Evolutionary conservation across 2,329 filamentous ascomycete species (phyloP).

Genomic region (Ophiosphaerella herpotricha): DNA sequence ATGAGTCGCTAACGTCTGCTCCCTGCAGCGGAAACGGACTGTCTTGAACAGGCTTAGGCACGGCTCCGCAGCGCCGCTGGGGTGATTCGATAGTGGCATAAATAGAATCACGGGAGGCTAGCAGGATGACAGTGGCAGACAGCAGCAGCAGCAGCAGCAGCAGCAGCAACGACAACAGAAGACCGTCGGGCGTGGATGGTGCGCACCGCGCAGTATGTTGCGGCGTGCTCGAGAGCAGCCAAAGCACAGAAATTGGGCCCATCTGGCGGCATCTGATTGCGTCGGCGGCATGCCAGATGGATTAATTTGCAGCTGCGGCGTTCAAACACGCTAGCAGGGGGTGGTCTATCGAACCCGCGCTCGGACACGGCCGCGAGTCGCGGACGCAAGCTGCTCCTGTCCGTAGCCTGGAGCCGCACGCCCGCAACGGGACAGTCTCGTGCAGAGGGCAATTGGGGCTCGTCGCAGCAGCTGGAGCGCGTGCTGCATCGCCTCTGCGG

Average conservation of each 20-base stretch:
- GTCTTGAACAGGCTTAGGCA: conserved; percentile 18
- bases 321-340: conserved; percentile 26
- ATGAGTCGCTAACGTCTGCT: conserved; percentile 23
- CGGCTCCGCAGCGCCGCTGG: conserved; percentile 13
- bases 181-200: no score
- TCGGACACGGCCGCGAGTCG: neutral
- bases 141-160: neutral
- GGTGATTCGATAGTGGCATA: conserved; percentile 30
- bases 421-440: no score
- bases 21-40: conserved; percentile 27
- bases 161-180: neutral
- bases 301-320: conserved; percentile 18
- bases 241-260: no score
- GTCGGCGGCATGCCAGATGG: neutral
- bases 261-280: neutral
- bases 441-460: no score
- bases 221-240: no score
- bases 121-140: neutral
- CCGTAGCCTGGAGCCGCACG: neutral
- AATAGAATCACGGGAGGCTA: conserved; percentile 19
- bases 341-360: conserved; percentile 4
- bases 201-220: no score
- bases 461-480: no score
- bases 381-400: no score
- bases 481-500: no score